Evolutionary conservation across 176 grass and related monocot genomes (phyloP), one percentile per base, ranked within the genome.

Genomic region (Neostapfia colusana): DNA sequence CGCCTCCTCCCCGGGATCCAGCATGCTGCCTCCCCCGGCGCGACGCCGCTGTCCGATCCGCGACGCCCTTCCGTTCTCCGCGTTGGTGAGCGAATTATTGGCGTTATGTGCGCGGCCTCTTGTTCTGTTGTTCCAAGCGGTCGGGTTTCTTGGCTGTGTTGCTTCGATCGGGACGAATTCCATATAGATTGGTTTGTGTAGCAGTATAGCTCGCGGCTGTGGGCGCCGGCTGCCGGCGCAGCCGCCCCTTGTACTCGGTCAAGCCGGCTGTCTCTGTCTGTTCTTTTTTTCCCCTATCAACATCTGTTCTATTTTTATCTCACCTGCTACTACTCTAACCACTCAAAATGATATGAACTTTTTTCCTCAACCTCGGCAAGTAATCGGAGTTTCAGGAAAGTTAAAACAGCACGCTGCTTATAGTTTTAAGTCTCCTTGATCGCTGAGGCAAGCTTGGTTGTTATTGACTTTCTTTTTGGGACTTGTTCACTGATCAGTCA

Each of bases 201-300:
- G 27, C 40, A 71, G 42, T 10, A n/a, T 69, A 46, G 53, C 38
- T 41, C 57, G 40, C 77, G 65, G 50, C 28, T 45, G 24, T 59
- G 50, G 11, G 17, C 38, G 66, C 78, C 54, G 78, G 78, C 67
- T 53, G 77, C 58, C 74, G 74, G 74, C 59, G 42, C 11, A 64
- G 27, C 59, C 27, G 59, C 43, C 0, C 27, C 11, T 57, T 63
- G 26, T 63, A 63, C 73, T 63, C n/a, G 1, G 74, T 77, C 59
- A 64, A 80, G 20, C 14, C 58, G 38, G 26, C 26, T 34, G 39
- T 40, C 3, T 50, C 26, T 34, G 39, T 40, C 3, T 50, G 36
- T 68, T 6, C 2, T 4, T 45, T 10, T 11, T 23, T 31, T 61
- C 25, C 10, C 8, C 0, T 54, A 18, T 51, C 48, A 51, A 18